Base-by-base conservation (phyloP, 768 basidiomycete genomes). In the Lentinula boryana region DNA sequence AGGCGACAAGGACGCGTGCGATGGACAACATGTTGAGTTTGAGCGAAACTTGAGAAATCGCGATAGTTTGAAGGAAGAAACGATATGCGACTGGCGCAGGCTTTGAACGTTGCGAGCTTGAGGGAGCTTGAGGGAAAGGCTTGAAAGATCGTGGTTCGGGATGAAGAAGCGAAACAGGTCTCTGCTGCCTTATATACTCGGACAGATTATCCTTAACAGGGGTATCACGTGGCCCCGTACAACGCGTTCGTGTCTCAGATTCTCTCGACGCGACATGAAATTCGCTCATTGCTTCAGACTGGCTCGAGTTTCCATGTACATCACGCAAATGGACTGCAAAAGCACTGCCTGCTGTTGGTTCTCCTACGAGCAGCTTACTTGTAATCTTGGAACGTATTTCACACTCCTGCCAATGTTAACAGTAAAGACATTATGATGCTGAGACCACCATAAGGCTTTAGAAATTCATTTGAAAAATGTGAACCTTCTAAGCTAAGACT, bases 1-100 rank as follows among this genome's bases (percentile, higher is more conserved):
- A 66, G 60, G 74, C 35, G 4, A 52, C 74, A 67, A 80, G 61
- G 63, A 73, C 69, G 63, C 73, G 77, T 67, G 69, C 68, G 67
- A 76, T 58, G 21, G 71, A 74, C 63, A 72, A 67, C 72, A 70
- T 74, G 58, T 62, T 46, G 46, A 63, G 49, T 49, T 36, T 50
- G 43, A 43, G 4, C 44, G 6, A 21, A 21, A 35, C 62, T 51
- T 56, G 56, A 65, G 63, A 58, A 61, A 63, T 64, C 63, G 65
- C 57, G 53, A 60, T 57, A 54, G 44, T 40, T 60, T n/a, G 38
- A 44, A 56, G 27, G 58, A 46, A 63, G 54, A 33, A 58, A 36
- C 6, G 33, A 10, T 43, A 62, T 61, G 70, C 74, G 72, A 64
- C 70, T 72, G 40, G 58, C 43, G 58, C 27, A 27, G 3, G 16